A percentile compares a stretch with the other conserved stretches of the same genome.
phyloP scores from a whole-genome alignment of 2,329 filamentous ascomycete genomes.

The Pseudofabraea citricarpa region DNA sequence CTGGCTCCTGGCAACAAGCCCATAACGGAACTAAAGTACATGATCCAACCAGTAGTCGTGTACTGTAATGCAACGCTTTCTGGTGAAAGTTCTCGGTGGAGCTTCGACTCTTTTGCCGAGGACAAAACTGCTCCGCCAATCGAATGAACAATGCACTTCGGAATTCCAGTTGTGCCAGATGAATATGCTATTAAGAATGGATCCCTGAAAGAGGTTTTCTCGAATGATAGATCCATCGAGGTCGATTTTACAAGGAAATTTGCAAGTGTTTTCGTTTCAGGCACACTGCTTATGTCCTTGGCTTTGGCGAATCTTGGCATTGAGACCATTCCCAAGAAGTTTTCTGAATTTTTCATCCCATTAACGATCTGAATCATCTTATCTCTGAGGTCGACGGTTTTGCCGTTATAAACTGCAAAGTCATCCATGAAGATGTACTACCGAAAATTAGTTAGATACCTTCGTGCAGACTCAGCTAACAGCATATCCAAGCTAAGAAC shows the following conservation, averaged over 20 bases:
- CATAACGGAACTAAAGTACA: conserved; percentile 65
- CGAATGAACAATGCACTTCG: conserved; percentile 82
- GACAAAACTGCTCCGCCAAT: conserved; percentile 61
- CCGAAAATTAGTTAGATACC: conserved; percentile 2
- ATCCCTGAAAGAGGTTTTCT: conserved; percentile 43
- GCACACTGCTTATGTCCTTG: conserved; percentile 51
- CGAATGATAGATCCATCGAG: conserved; percentile 15
- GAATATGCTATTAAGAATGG: conserved; percentile 75
- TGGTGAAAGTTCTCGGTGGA: conserved; percentile 43
- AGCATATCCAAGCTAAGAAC: too few relatives aligned
- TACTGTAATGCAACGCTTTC: conserved; percentile 48
- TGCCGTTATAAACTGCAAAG: conserved; percentile 73
- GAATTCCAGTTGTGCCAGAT: conserved; percentile 75
- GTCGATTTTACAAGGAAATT: conserved; percentile 35
- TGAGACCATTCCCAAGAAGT: conserved; percentile 60
- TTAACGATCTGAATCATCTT: conserved; percentile 65
- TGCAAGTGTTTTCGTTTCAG: conserved; percentile 30
- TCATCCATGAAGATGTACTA: conserved; percentile 81
- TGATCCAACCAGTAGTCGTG: conserved; percentile 77
- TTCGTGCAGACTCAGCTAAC: background rate
- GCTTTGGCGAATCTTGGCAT: conserved; percentile 61
- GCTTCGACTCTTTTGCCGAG: conserved; percentile 51
- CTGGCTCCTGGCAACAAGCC: conserved; percentile 56
- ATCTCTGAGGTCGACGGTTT: conserved; percentile 61
- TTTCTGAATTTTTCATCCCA: conserved; percentile 54